Evolutionary conservation across 1,284 basidiomycete genomes (phyloP).

Genomic region (Schizopora paradoxa): DNA sequence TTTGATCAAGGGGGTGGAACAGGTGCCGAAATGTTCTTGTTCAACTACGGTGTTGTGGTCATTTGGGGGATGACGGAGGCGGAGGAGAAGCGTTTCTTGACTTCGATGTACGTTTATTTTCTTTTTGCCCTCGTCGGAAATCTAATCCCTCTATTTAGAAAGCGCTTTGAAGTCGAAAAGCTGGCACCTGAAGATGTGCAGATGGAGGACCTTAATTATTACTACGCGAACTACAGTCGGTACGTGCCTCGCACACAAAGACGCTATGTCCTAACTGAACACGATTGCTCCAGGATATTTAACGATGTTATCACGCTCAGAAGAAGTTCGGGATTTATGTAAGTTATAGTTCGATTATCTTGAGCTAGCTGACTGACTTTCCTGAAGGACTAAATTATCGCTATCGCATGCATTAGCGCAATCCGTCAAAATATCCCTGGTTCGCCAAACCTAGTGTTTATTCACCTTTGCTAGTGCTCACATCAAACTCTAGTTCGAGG

Average conservation of each 20-base stretch:
- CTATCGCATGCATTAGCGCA: constrained; percentile 93
- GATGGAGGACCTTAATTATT: constrained; percentile 96
- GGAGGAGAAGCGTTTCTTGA: constrained; percentile 85
- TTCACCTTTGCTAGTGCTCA: neutral
- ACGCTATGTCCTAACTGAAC: constrained; percentile 9
- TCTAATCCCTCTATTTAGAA: constrained; percentile 41
- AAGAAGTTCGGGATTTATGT: constrained; percentile 95
- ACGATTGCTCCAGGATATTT: constrained; percentile 72
- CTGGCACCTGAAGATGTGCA: constrained; percentile 81
- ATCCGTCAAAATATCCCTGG: constrained; percentile 93
- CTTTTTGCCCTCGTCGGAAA: constrained; percentile 15
- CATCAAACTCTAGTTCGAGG: constrained; percentile 63
- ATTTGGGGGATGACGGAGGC: constrained; percentile 96
- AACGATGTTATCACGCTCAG: constrained; percentile 97
- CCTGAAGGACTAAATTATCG: constrained; percentile 85
- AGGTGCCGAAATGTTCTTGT: constrained; percentile 88
- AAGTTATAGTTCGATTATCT: constrained; percentile 28
- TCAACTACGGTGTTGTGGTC: constrained; percentile 91
- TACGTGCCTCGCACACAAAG: constrained; percentile 31
- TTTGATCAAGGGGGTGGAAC: constrained; percentile 56
- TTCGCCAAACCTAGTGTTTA: constrained; percentile 28
- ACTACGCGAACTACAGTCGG: constrained; percentile 95
- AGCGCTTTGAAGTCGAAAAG: constrained; percentile 89
- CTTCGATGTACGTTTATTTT: constrained; percentile 66
- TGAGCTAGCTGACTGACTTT: constrained; percentile 9